Percentiles rank a stretch among this genome's conserved stretches.
Evolutionary conservation across 768 basidiomycete species (phyloP).

Genomic region (Amylocystis lapponica): DNA sequence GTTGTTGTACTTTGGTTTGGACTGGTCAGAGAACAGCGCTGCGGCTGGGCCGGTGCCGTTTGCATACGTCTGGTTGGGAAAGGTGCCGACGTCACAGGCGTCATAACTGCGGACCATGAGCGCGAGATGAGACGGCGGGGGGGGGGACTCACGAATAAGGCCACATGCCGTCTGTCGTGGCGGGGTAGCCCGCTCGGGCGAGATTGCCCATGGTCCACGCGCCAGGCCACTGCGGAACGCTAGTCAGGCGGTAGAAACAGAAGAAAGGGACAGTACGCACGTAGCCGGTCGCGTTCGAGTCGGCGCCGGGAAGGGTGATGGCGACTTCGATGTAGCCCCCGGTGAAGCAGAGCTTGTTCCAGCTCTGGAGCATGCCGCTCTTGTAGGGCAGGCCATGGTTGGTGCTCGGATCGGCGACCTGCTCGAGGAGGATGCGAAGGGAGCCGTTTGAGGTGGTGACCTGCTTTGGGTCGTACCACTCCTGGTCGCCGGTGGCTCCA

Average conservation of each 20-base stretch:
- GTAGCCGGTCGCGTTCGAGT: constrained; percentile 43
- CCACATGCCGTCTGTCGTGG: constrained; percentile 78
- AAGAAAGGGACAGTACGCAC: constrained; percentile 23
- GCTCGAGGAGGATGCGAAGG: constrained; percentile 66
- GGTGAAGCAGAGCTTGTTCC: constrained; percentile 90
- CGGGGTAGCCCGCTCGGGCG: constrained; percentile 74
- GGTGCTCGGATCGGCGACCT: constrained; percentile 21
- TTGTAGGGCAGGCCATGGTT: constrained; percentile 60
- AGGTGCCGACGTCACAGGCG: constrained; percentile 54
- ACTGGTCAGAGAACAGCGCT: constrained; percentile 47
- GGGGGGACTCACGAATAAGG: constrained; percentile 59
- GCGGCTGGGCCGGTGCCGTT: constrained; percentile 54
- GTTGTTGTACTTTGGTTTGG: constrained; percentile 45
- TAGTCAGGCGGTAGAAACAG: constrained; percentile 4
- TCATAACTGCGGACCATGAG: constrained; percentile 33
- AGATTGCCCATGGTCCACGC: constrained; percentile 90
- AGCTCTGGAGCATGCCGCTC: constrained; percentile 79
- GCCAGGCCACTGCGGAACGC: constrained; percentile 62
- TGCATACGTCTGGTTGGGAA: constrained; percentile 43
- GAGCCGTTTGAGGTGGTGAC: constrained; percentile 60
- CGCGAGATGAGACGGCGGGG: neutral
- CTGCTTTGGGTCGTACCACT: constrained; percentile 72
- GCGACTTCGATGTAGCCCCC: constrained; percentile 69
- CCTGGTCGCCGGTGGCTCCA: constrained; percentile 59
- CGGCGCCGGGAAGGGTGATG: constrained; percentile 53